Base-by-base conservation (phyloP, 495 filamentous ascomycete genomes). In the Annulohypoxylon maeteangense region DNA sequence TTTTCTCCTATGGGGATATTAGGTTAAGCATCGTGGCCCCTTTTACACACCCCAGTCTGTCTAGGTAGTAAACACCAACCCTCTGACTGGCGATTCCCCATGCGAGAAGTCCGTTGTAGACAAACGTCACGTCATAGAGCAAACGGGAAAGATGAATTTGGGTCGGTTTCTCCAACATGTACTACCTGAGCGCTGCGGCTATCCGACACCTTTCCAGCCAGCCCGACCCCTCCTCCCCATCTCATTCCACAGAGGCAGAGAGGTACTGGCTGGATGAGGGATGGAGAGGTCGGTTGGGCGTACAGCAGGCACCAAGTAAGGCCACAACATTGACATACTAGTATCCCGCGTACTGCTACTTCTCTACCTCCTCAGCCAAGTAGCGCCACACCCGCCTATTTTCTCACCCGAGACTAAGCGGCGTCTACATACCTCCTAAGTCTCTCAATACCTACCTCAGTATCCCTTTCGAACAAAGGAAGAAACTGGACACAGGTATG, bases 321-420 rank as follows among this genome's bases (percentile, higher is more conserved):
- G 62, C 61, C 54, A 56, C 62, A 34, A 59, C 48, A 57, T 45
- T 25, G 6, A 29, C 38, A 25, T 7, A 57, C 58, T 53, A 67
- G 62, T 27, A 38, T 58, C 62, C 63, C 5, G 38, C 44, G 47
- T 44, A 55, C 18, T 40, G 11, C 12, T 14, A 20, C 12, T 2
- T 12, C 20, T 3, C 20, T 23, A 57, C 32, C 10, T 25, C 29
- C 16, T 18, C 14, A 61, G 16, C n/a, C 65, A 65, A 62, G 61
- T 48, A 70, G 55, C 54, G 68, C 68, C 55, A 70, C 61, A 70
- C 54, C 45, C 47, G 47, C 47, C 50, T 12, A 58, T 56, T 20
- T 18, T 32, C 32, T 25, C 54, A 31, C 5, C 54, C 32, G 54
- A 38, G 54, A 18, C 7, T 40, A 23, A 40, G 27, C 27, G 27